Conservation (phyloP, 2,329 filamentous ascomycete species). For the Plenodomus tracheiphilus region DNA sequence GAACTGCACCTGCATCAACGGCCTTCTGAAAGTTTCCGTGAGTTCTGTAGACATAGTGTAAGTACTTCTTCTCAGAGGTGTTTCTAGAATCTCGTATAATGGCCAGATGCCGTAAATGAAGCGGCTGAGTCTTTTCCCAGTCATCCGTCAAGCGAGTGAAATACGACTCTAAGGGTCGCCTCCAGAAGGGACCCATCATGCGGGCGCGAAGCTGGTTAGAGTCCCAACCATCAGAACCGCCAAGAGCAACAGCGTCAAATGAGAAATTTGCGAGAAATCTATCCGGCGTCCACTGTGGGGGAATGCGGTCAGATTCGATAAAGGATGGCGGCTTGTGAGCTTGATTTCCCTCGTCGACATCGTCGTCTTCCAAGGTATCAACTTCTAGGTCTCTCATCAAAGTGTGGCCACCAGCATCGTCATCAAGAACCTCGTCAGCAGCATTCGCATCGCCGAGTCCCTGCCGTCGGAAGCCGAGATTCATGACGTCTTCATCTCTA, state of each 20-base stretch:
- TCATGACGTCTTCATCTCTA: conserved; percentile 38
- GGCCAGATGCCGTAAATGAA: conserved; percentile 59
- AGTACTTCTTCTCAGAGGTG: conserved; percentile 46
- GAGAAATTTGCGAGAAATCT: conserved; percentile 56
- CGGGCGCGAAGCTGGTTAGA: conserved; percentile 47
- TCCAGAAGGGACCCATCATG: conserved; percentile 57
- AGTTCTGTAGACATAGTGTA: conserved; percentile 60
- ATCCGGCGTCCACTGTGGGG: conserved; percentile 61
- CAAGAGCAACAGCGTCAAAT: conserved; percentile 52
- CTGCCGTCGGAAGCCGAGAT: conserved; percentile 35
- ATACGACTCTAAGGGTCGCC: conserved; percentile 57
- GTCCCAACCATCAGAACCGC: conserved; percentile 55
- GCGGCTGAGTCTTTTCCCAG: conserved; percentile 63
- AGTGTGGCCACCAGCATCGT: conserved; percentile 34
- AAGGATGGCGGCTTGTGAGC: conserved; percentile 1
- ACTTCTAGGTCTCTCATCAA: conserved; percentile 38
- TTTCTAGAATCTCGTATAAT: conserved; percentile 59
- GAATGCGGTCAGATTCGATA: conserved; percentile 37
- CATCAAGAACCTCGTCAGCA: conserved; percentile 28
- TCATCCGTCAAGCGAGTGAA: conserved; percentile 57
- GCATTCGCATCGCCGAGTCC: conserved; percentile 9
- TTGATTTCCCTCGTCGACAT: conserved; percentile 25
- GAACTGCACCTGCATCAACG: conserved; percentile 53
- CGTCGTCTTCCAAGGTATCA: conserved; percentile 28
- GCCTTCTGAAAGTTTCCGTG: conserved; percentile 56